Conservation (phyloP, 169 alveolate species). For the Sarcocystis neurona region DNA sequence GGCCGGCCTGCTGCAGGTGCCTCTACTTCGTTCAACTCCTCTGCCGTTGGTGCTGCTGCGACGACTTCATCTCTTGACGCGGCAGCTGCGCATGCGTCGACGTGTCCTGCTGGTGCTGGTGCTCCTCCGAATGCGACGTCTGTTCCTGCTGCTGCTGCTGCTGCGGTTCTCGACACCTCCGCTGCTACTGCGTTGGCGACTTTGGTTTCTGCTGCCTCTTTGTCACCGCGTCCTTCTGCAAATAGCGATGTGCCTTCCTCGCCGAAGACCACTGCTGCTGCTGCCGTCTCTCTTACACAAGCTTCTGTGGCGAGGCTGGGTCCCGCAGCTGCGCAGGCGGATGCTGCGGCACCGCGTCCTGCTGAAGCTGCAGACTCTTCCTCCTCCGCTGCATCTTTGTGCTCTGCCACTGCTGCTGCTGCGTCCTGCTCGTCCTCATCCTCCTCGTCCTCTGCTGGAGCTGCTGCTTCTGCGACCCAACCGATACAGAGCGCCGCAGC, state of each 20-base stretch:
- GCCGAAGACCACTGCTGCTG: not conserved
- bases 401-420: not conserved
- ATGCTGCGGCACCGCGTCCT: no score
- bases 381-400: not conserved
- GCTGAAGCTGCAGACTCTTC: no score
- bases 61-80: not conserved
- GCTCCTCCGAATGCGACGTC: not conserved
- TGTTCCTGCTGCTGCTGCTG: not conserved
- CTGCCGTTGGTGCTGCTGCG: not conserved
- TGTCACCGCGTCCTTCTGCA: not conserved
- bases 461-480: not conserved
- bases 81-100: not conserved
- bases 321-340: no score
- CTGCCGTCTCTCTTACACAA: not conserved
- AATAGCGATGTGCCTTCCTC: no score
- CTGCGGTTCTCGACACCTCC: not conserved
- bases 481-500: not conserved
- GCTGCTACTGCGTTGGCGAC: not conserved
- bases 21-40: not conserved
- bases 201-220: not conserved
- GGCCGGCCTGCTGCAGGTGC: not conserved
- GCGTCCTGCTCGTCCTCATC: not conserved
- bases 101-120: not conserved
- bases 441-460: not conserved
- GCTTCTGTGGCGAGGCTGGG: not conserved